A percentile compares a stretch with the other conserved stretches of the same genome.
These are phyloP conservation scores for Domatiomyces catenatus DNA, from an alignment of 2,329 filamentous ascomycete species.

Conservation along the genomic window DNA sequence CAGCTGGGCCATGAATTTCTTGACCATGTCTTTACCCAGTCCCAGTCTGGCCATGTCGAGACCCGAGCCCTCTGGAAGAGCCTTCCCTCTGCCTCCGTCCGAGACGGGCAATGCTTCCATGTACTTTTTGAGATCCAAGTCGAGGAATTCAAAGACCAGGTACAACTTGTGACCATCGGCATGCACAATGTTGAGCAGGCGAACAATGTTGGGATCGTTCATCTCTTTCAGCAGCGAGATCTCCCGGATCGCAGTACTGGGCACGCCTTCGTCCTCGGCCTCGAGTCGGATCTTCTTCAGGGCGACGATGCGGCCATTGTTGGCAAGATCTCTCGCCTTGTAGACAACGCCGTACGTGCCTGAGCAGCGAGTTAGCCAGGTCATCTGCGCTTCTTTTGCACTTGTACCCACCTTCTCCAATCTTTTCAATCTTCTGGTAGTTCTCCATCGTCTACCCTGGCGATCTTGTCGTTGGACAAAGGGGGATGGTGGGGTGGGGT, in stretches of 20 bases:
- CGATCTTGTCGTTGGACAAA: neutral
- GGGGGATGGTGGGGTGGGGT: neutral
- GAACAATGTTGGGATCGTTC: slow-evolving; percentile 80
- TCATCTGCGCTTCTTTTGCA: neutral
- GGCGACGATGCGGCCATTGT: slow-evolving; percentile 72
- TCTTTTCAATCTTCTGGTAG: slow-evolving; percentile 93
- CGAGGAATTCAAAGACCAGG: slow-evolving; percentile 82
- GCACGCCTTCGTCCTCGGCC: slow-evolving; percentile 86
- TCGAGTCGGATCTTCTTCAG: slow-evolving; percentile 93
- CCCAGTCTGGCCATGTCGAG: slow-evolving; percentile 51
- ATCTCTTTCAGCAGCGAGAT: slow-evolving; percentile 91
- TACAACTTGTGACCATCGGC: slow-evolving; percentile 91
- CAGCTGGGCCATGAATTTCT: slow-evolving; percentile 84
- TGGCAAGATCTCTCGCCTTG: slow-evolving; percentile 74
- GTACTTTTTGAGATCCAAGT: slow-evolving; percentile 86
- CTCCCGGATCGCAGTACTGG: slow-evolving; percentile 82
- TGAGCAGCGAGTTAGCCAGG: slow-evolving; percentile 24
- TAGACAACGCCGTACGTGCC: slow-evolving; percentile 93
- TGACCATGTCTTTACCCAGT: slow-evolving; percentile 65
- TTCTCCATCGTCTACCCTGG: slow-evolving; percentile 55
- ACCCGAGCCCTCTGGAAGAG: slow-evolving; percentile 62
- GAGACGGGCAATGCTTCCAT: slow-evolving; percentile 79
- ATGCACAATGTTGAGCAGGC: slow-evolving; percentile 80
- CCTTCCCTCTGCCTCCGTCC: slow-evolving; percentile 72
- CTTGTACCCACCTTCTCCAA: slow-evolving; percentile 62